phyloP scores from a whole-genome alignment of 2,329 filamentous ascomycete species.

The Colletotrichum siamense region DNA sequence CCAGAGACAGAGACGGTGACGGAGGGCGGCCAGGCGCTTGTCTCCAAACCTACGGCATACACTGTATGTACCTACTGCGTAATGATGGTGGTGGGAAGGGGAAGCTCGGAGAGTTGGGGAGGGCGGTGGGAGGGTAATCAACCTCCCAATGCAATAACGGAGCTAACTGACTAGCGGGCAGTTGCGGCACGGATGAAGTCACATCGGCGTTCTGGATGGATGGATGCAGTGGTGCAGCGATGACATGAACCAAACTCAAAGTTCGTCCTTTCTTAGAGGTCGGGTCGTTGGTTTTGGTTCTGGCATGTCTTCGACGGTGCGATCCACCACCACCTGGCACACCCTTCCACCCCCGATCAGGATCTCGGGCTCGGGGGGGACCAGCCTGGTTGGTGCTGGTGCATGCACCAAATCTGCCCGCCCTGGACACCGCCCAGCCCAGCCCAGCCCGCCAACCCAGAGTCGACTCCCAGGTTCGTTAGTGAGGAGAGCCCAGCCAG shows the following conservation, averaged over 20 bases:
- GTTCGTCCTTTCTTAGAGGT: conserved; percentile 18
- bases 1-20: background rate
- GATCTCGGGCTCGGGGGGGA: conserved; percentile 9
- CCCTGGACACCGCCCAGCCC: conserved; percentile 7
- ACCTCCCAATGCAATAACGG: background rate
- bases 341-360: conserved; percentile 11
- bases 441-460: background rate
- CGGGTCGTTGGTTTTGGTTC: conserved; percentile 16
- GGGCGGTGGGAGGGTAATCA: background rate
- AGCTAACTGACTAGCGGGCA: conserved; percentile 9
- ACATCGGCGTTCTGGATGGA: conserved; percentile 9
- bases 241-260: conserved; percentile 23
- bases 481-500: background rate
- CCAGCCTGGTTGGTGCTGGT: background rate
- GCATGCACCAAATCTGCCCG: conserved; percentile 7
- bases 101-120: background rate
- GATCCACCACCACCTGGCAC: conserved; percentile 8
- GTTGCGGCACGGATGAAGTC: conserved; percentile 20
- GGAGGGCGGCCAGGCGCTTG: background rate
- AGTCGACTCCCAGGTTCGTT: background rate
- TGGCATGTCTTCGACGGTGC: conserved; percentile 20
- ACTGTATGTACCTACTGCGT: background rate
- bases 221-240: conserved; percentile 16
- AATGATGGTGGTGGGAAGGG: background rate
- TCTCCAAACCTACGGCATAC: background rate